Percentiles rank a stretch among this genome's conserved stretches.
Conservation (phyloP, 257 asterid genomes). For the Schizonepeta tenuifolia region DNA sequence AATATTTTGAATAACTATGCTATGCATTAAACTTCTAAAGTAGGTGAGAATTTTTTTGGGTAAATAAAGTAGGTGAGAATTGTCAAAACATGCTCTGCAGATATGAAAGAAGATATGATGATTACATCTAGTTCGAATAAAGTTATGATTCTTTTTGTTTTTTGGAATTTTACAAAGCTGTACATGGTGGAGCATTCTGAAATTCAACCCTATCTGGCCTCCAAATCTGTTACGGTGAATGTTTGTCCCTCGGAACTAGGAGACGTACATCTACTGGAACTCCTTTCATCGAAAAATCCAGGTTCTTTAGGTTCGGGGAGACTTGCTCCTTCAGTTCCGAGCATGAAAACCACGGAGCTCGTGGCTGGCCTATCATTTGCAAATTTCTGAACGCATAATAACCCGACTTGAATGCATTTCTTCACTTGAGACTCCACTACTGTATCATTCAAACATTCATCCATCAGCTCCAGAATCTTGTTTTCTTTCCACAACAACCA, state of each 20-base stretch:
- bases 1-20: too few relatives aligned
- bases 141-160: too few relatives aligned
- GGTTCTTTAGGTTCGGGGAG: conserved; percentile 51
- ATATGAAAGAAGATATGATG: too few relatives aligned
- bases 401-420: conserved; percentile 51
- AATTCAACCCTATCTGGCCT: not conserved
- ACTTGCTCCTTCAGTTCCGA: conserved; percentile 34
- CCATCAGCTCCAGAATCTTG: conserved; percentile 37
- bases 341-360: conserved; percentile 47
- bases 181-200: too few relatives aligned
- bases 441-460: conserved; percentile 31
- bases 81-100: too few relatives aligned
- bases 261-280: not conserved
- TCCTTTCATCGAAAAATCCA: conserved; percentile 34
- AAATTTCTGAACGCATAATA: conserved; percentile 46
- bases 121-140: too few relatives aligned
- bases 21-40: too few relatives aligned
- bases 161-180: too few relatives aligned
- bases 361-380: conserved; percentile 43
- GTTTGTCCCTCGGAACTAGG: not conserved
- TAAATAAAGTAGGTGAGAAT: too few relatives aligned
- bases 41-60: too few relatives aligned
- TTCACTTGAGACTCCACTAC: conserved; percentile 39
- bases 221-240: conserved; percentile 34
- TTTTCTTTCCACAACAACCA: conserved; percentile 50